Evolutionary conservation across 2,329 filamentous ascomycete genomes (phyloP).

Genomic region (Fusarium buxicola): DNA sequence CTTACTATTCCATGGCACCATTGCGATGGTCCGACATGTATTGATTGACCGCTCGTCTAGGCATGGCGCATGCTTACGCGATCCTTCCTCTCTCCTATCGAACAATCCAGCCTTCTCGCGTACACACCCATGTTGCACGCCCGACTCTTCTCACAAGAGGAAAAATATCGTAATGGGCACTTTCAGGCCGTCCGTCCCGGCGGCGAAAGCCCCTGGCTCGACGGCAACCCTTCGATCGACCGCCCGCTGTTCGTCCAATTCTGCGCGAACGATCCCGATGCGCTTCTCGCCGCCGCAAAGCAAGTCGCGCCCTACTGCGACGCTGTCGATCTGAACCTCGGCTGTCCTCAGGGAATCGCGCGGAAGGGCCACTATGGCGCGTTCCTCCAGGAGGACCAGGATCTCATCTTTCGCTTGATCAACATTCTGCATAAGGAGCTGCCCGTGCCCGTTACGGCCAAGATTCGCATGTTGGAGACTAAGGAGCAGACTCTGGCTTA

Average conservation of each 20-base stretch:
- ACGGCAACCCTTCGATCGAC: constrained; percentile 87
- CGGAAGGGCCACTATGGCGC: constrained; percentile 91
- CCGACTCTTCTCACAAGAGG: constrained; percentile 82
- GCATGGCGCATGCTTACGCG: constrained; percentile 97
- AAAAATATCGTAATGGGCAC: constrained; percentile 80
- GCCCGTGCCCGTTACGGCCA: constrained; percentile 88
- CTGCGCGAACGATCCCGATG: constrained; percentile 88
- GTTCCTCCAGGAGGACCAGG: constrained; percentile 94
- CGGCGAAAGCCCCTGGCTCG: constrained; percentile 69
- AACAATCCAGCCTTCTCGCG: constrained; percentile 76
- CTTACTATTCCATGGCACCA: background rate
- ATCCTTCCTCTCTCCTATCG: constrained; percentile 81
- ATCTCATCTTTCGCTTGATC: constrained; percentile 84
- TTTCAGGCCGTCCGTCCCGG: constrained; percentile 75
- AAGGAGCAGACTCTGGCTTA: constrained; percentile 89
- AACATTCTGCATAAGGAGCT: constrained; percentile 83
- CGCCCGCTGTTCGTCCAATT: constrained; percentile 96
- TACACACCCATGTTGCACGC: constrained; percentile 98
- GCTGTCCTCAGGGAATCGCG: constrained; percentile 96
- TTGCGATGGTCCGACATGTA: background rate
- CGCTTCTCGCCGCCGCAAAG: constrained; percentile 81
- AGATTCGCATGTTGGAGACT: constrained; percentile 90
- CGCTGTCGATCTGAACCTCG: constrained; percentile 93
- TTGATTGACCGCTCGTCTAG: constrained; percentile 57
- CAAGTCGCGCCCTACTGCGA: constrained; percentile 89